Percentiles rank a stretch among this genome's conserved stretches.
These are phyloP conservation scores for Boletus eberwhitei DNA, from an alignment of 768 basidiomycete genomes.

Conservation along the genomic window DNA sequence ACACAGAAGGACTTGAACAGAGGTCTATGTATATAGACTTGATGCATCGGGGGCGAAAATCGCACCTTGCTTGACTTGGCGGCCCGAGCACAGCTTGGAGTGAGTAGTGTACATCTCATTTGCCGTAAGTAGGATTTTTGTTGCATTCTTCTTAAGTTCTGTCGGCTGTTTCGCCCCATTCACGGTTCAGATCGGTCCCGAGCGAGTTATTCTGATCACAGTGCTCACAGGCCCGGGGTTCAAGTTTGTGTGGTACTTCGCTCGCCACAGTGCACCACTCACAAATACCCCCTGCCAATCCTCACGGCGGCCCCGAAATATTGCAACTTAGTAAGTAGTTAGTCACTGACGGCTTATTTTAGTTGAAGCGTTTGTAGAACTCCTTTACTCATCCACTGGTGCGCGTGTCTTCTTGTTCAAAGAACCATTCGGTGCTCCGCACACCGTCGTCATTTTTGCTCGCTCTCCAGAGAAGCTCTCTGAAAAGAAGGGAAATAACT, in stretches of 20 bases:
- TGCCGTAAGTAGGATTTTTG: not conserved
- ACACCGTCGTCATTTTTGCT: conserved; percentile 57
- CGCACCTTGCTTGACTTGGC: not conserved
- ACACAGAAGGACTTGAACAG: not conserved
- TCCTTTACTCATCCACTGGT: conserved; percentile 58
- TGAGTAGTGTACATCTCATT: not conserved
- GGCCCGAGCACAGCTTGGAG: too few species aligned
- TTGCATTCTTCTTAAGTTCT: not conserved
- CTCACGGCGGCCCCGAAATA: not conserved
- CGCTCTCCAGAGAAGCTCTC: conserved; percentile 65
- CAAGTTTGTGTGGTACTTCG: not conserved
- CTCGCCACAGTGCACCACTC: not conserved
- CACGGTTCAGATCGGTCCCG: not conserved
- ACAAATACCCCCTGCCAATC: not conserved
- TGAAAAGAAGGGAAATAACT: conserved; percentile 42
- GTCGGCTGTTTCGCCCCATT: not conserved
- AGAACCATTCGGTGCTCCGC: conserved; percentile 44
- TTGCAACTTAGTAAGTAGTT: not conserved
- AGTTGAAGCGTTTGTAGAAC: not conserved
- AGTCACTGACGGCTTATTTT: not conserved
- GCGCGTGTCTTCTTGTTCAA: conserved; percentile 52
- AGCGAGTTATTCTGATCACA: not conserved
- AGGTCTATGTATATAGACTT: not conserved
- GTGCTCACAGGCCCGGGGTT: not conserved
- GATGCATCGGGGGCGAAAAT: not conserved